Evolutionary conservation across 495 filamentous ascomycete species (phyloP).

Genomic region (Daldinia decipiens): DNA sequence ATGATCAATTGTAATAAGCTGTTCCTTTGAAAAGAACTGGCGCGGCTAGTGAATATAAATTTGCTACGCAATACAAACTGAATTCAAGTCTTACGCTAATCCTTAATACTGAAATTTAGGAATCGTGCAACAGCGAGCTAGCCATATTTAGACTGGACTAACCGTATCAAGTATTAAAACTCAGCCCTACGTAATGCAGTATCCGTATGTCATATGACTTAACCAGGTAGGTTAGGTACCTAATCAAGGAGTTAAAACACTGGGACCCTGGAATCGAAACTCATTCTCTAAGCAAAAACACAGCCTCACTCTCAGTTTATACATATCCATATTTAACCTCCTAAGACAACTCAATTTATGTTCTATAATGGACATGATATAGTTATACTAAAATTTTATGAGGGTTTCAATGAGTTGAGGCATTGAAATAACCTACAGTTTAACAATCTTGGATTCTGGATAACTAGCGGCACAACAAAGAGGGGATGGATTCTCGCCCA

Average conservation of each 20-base stretch:
- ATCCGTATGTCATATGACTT: too few species aligned
- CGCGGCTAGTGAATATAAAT: too few species aligned
- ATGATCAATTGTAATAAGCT: too few species aligned
- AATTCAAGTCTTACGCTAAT: too few species aligned
- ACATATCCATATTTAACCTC: neutral
- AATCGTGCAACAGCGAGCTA: too few species aligned
- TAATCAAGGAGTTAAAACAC: neutral
- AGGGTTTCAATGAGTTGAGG: neutral
- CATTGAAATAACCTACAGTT: neutral
- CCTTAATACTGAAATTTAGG: too few species aligned
- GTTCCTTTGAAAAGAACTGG: too few species aligned
- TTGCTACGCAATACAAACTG: too few species aligned
- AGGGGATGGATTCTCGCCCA: constrained; percentile 21
- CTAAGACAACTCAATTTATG: neutral
- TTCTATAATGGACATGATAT: neutral
- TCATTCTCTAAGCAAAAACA: neutral
- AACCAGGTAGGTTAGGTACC: too few species aligned
- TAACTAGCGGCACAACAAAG: constrained; percentile 1
- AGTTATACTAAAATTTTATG: neutral
- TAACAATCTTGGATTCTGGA: neutral
- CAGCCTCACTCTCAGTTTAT: neutral
- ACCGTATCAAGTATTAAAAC: too few species aligned
- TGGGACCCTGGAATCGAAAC: neutral
- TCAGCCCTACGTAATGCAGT: too few species aligned
- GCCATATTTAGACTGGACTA: too few species aligned